Percentiles rank a stretch among this genome's conserved stretches.
phyloP scores from a whole-genome alignment of 306 rosid species.

The Rosa multiflora region DNA sequence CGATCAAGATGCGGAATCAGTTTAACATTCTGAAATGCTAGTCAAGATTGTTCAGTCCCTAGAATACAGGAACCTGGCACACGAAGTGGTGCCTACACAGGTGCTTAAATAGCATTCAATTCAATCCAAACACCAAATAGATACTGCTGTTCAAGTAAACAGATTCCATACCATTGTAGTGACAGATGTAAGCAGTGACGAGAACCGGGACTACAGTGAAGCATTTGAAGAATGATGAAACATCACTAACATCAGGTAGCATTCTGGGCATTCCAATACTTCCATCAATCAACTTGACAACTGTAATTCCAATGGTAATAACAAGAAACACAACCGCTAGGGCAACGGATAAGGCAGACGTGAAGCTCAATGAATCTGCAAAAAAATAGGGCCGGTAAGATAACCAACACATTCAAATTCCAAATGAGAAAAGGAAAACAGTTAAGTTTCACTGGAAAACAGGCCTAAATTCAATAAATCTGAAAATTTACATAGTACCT shows the following conservation, averaged over 20 bases:
- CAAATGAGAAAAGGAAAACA: neutral
- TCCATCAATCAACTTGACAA: slow-evolving; percentile 64
- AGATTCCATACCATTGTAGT: slow-evolving; percentile 65
- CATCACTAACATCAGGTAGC: slow-evolving; percentile 60
- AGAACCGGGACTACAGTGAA: slow-evolving; percentile 83
- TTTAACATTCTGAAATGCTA: neutral
- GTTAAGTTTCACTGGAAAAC: slow-evolving; percentile 8
- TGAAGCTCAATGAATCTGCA: slow-evolving; percentile 91
- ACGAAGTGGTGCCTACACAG: neutral
- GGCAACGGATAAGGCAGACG: slow-evolving; percentile 80
- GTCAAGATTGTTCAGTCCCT: neutral
- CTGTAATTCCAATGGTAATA: slow-evolving; percentile 77
- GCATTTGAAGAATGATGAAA: slow-evolving; percentile 50
- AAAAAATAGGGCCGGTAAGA: slow-evolving; percentile 25
- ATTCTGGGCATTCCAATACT: slow-evolving; percentile 75
- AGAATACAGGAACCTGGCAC: neutral
- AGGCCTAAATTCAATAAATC: slow-evolving; percentile 2
- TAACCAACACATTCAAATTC: slow-evolving; percentile 8
- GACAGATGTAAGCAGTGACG: slow-evolving; percentile 82
- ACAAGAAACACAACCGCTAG: slow-evolving; percentile 82
- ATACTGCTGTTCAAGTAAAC: slow-evolving; percentile 11
- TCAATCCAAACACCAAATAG: neutral
- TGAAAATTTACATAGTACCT: neutral
- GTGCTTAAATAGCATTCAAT: neutral
- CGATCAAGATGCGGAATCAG: neutral